These are phyloP conservation scores for Talaromyces proteolyticus DNA, from an alignment of 495 filamentous ascomycete genomes.

Conservation along the genomic window DNA sequence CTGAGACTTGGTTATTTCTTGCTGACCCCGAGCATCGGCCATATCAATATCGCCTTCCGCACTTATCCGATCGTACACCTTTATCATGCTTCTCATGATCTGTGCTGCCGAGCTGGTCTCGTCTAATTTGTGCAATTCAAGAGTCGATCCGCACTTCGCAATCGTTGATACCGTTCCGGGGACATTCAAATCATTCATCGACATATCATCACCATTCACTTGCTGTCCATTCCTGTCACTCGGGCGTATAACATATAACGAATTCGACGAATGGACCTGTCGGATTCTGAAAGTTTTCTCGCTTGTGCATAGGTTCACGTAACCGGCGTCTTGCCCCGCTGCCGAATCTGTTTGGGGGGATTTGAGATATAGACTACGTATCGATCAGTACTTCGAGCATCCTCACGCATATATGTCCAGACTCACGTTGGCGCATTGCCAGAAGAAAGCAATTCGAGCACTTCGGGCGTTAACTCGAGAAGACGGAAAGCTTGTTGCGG, in stretches of 20 bases:
- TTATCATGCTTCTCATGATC: too few relatives aligned
- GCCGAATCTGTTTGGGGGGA: slow-evolving; percentile 28
- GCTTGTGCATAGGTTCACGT: slow-evolving; percentile 68
- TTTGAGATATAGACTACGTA: slow-evolving; percentile 60
- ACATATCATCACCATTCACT: slow-evolving; percentile 17
- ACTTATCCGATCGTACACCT: slow-evolving; percentile 17
- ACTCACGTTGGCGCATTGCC: slow-evolving; percentile 55
- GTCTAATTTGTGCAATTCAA: slow-evolving; percentile 50
- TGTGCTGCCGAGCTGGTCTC: slow-evolving; percentile 7
- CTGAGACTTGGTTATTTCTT: neutral
- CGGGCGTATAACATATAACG: slow-evolving; percentile 65
- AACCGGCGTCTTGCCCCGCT: slow-evolving; percentile 23
- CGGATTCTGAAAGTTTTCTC: slow-evolving; percentile 71
- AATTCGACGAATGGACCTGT: slow-evolving; percentile 90
- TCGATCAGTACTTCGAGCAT: neutral
- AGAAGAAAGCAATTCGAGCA: slow-evolving; percentile 61
- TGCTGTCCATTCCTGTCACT: slow-evolving; percentile 20
- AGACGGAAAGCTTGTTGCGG: slow-evolving; percentile 62
- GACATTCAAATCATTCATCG: slow-evolving; percentile 4
- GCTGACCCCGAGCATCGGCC: neutral
- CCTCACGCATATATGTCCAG: neutral
- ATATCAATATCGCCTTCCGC: slow-evolving; percentile 15
- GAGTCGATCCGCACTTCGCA: slow-evolving; percentile 65
- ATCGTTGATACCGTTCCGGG: slow-evolving; percentile 49
- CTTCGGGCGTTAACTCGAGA: slow-evolving; percentile 73